Conservation (phyloP, 1,284 basidiomycete species). For the Volvariella surrecta region DNA sequence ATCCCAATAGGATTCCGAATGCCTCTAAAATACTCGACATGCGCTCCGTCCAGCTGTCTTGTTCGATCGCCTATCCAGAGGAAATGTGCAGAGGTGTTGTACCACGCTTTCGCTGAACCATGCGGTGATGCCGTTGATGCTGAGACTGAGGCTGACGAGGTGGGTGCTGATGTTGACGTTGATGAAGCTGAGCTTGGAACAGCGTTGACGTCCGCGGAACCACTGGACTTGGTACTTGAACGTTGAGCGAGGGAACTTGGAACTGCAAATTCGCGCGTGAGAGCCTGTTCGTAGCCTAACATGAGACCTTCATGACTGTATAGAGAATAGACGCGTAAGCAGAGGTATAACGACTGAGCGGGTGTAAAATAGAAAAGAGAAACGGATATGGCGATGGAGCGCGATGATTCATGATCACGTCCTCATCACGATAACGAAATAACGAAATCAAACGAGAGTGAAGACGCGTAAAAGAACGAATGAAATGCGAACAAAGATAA, state of each 20-base stretch:
- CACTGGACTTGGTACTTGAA: too few species aligned
- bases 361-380: too few species aligned
- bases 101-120: slow-evolving; percentile 35
- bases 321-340: not conserved
- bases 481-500: too few species aligned
- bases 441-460: too few species aligned
- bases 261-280: slow-evolving; percentile 63
- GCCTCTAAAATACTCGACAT: slow-evolving; percentile 93
- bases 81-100: slow-evolving; percentile 89
- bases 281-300: slow-evolving; percentile 88
- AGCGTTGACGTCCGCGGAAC: too few species aligned
- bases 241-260: slow-evolving; percentile 13
- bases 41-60: slow-evolving; percentile 87
- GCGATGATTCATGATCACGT: too few species aligned
- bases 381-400: too few species aligned
- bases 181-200: slow-evolving; percentile 1
- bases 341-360: too few species aligned
- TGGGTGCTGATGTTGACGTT: slow-evolving; percentile 6
- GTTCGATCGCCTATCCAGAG: slow-evolving; percentile 98
- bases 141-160: slow-evolving; percentile 10
- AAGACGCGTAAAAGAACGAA: too few species aligned
- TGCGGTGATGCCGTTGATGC: slow-evolving; percentile 3
- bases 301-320: slow-evolving; percentile 90
- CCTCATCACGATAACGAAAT: too few species aligned
- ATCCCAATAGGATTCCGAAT: slow-evolving; percentile 95